Conservation (phyloP, 2,329 filamentous ascomycete species). For the Botrytis tulipae region DNA sequence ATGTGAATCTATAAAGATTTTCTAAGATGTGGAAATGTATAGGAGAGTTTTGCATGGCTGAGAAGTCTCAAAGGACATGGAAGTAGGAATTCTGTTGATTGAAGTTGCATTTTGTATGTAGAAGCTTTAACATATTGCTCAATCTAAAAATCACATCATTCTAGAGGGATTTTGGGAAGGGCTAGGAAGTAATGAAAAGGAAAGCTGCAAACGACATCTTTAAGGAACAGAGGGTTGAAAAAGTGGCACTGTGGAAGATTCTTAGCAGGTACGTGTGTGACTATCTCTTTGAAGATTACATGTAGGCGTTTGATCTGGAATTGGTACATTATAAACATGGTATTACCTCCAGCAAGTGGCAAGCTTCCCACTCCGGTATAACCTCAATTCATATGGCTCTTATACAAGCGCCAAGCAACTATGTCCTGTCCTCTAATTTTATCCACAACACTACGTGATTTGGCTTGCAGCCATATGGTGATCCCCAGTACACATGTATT, state of each 20-base stretch:
- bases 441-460: background rate
- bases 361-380: background rate
- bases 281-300: background rate
- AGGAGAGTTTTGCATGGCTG: background rate
- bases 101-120: fast-evolving
- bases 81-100: fast-evolving
- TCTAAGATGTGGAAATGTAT: fast-evolving
- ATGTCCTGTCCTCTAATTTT: background rate
- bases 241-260: background rate
- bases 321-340: background rate
- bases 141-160: background rate
- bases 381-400: background rate
- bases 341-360: background rate
- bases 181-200: fast-evolving
- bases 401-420: background rate
- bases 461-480: fast-evolving
- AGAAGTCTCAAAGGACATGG: background rate
- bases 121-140: fast-evolving
- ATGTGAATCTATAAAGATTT: background rate
- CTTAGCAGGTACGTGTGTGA: background rate
- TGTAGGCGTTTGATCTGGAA: background rate
- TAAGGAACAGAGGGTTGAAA: background rate
- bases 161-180: fast-evolving
- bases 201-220: background rate
- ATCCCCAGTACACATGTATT: background rate